Percentiles rank a stretch among this genome's conserved stretches.
phyloP scores from a whole-genome alignment of 805 yeast species.

The Starmerella stellata region DNA sequence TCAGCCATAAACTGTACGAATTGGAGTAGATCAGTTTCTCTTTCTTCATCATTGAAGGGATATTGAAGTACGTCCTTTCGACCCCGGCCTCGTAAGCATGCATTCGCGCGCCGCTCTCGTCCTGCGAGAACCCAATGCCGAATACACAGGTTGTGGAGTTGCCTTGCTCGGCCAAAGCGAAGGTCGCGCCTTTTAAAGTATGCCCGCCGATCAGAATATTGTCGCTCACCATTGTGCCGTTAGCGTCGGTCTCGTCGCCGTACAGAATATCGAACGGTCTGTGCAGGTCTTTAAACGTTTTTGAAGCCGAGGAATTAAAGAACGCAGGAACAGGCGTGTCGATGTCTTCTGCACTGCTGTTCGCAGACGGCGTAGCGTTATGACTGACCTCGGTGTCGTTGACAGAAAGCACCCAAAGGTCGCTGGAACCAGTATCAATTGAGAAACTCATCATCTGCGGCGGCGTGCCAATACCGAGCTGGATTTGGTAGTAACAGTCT shows the following conservation, averaged over 20 bases:
- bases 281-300: conserved; percentile 14
- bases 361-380: conserved; percentile 12
- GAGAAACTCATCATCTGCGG: conserved; percentile 34
- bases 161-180: conserved; percentile 57
- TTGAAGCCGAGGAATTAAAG: conserved; percentile 20
- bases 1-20: conserved; percentile 33
- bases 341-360: conserved; percentile 1
- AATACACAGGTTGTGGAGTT: conserved; percentile 41
- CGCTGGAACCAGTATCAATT: conserved; percentile 59
- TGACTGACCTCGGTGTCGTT: conserved; percentile 10
- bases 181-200: conserved; percentile 34
- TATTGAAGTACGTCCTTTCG: conserved; percentile 33
- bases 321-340: conserved; percentile 11
- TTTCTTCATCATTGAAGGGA: conserved; percentile 41
- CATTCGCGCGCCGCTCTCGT: conserved; percentile 19
- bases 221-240: conserved; percentile 35
- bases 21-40: conserved; percentile 28
- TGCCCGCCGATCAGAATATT: conserved; percentile 33
- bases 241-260: conserved; percentile 33
- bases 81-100: conserved; percentile 10
- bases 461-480: conserved; percentile 33
- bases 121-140: conserved; percentile 24
- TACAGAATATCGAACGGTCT: conserved; percentile 18
- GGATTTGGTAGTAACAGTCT: conserved; percentile 16
- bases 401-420: conserved; percentile 36